phyloP scores from a whole-genome alignment of 139 green algal species.

The Chlorella sorokiniana region DNA sequence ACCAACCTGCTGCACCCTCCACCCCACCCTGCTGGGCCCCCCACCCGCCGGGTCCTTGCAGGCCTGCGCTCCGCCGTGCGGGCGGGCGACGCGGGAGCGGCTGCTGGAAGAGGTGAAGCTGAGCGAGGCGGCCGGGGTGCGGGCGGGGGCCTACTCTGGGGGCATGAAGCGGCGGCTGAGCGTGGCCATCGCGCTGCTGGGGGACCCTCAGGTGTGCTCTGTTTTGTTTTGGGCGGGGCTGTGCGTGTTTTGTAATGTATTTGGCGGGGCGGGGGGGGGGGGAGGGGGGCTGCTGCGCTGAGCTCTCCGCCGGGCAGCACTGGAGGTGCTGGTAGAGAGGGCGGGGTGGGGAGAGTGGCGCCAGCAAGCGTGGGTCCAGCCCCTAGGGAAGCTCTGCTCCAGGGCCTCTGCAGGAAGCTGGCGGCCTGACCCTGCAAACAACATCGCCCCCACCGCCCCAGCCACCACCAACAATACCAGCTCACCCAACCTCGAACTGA shows the following conservation, averaged over 20 bases:
- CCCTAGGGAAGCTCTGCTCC: too few species aligned
- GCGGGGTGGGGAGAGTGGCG: too few species aligned
- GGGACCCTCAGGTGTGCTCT: slow-evolving; percentile 50
- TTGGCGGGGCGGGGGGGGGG: neutral
- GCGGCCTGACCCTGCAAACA: neutral
- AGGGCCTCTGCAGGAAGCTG: too few species aligned
- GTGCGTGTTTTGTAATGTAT: neutral
- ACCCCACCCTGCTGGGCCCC: too few species aligned
- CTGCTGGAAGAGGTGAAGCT: slow-evolving; percentile 43
- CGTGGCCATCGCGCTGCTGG: slow-evolving; percentile 82
- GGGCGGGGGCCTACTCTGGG: slow-evolving; percentile 68
- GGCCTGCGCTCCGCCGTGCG: slow-evolving; percentile 14
- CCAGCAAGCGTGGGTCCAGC: too few species aligned
- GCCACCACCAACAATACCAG: neutral
- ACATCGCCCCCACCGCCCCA: too few species aligned
- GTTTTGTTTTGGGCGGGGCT: neutral
- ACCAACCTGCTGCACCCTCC: neutral
- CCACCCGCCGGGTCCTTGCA: neutral
- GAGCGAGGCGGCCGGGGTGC: slow-evolving; percentile 28
- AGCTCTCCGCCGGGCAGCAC: too few species aligned
- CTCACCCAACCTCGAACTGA: neutral
- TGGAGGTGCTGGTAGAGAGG: too few species aligned
- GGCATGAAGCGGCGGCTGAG: slow-evolving; percentile 87
- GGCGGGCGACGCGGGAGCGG: slow-evolving; percentile 6
- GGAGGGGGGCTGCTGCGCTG: too few species aligned